Evolutionary conservation across 176 grass and related monocot genomes (phyloP), one percentile per base, ranked within the genome.

Genomic region (Tuctoria greenei): DNA sequence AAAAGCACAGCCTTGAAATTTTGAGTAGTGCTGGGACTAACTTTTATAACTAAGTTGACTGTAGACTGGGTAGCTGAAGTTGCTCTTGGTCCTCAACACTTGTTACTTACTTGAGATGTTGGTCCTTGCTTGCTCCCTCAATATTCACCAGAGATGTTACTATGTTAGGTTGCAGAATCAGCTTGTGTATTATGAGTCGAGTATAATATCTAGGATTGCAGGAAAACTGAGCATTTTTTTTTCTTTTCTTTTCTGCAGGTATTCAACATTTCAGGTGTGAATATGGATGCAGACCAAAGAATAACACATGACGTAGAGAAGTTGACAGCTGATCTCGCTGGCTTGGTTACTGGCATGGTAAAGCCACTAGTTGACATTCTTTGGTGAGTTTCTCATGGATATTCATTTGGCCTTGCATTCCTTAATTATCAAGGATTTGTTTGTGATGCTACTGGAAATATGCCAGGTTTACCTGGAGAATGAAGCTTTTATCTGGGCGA

Each of bases 391-490:
- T 60, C 51, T 64, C n/a, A 17, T 79, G 44, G 17, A 61, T 3
- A 8, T 14, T 46, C n/a, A 54, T 49, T 69, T 83, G 15, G 14
- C 24, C 17, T 21, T 54, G n/a, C 49, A 8, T 79, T 77, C 40
- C 41, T 73, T 79, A 58, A 14, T 55, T 70, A 63, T 25, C 55
- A 50, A 64, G 41, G 44, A 64, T 84, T 75, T 50, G 27, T 70
- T 69, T 76, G 25, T 78, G 46, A 77, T 71, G 49, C 72, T 79
- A 49, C 13, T 46, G 42, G 57, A 83, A 83, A 67, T 75, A 83
- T 51, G 64, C 51, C 82, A 98, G 95, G 95, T 98, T 98, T 88
- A 98, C 95, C 74, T 98, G 91, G 95, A 98, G 91, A 82, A 98
- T 98, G 95, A 94, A 98, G 72, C 82, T 94, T 80, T 85, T 98